Conservation (phyloP, 1,284 basidiomycete genomes). For the Limonomyces culmigenus region DNA sequence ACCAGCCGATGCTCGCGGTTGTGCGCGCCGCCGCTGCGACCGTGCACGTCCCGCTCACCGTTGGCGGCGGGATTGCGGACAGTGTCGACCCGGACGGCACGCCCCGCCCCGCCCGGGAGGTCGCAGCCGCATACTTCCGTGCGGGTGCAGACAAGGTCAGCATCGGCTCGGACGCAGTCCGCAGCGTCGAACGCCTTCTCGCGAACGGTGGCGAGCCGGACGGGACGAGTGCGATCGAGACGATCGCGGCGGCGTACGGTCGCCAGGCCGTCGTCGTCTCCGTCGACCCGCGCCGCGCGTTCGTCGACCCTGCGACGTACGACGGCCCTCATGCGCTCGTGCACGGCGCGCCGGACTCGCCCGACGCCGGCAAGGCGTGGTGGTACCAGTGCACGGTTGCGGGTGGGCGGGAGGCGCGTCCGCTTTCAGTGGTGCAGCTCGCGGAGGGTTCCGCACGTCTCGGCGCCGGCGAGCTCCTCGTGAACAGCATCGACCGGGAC, state of each 20-base stretch:
- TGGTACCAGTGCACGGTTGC: conserved; percentile 99
- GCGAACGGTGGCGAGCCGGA: conserved; percentile 30
- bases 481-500: conserved; percentile 96
- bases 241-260: conserved; percentile 86
- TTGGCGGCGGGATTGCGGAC: conserved; percentile 97
- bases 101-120: conserved; percentile 72
- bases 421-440: conserved; percentile 86
- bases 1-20: conserved; percentile 97
- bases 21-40: conserved; percentile 81
- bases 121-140: conserved; percentile 92
- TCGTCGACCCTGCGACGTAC: conserved; percentile 53
- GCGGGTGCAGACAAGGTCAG: conserved; percentile 97
- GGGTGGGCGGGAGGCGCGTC: conserved; percentile 79
- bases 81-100: conserved; percentile 93
- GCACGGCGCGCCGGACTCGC: conserved; percentile 28
- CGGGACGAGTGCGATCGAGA: conserved; percentile 85
- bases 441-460: conserved; percentile 78
- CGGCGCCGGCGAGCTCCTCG: conserved; percentile 88
- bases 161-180: conserved; percentile 91
- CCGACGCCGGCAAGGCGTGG: conserved; percentile 63
- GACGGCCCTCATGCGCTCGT: conserved; percentile 64
- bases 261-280: conserved; percentile 96
- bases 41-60: conserved; percentile 96
- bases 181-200: conserved; percentile 73
- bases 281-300: conserved; percentile 85